phyloP scores from a whole-genome alignment of 495 filamentous ascomycete genomes.

The Hyaloscypha finlandica region DNA sequence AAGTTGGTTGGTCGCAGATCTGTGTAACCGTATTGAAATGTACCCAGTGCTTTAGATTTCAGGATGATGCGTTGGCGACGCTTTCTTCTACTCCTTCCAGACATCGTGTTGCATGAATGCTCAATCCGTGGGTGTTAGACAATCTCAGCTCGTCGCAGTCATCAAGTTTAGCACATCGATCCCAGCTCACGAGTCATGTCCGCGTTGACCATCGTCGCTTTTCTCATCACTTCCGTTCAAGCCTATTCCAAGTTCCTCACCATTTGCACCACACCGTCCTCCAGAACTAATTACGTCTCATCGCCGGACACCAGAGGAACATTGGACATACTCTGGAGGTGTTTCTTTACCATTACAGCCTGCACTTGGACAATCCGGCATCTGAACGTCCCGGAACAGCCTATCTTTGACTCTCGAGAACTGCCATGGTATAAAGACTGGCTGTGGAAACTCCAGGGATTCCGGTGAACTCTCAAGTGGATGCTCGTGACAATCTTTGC shows the following conservation, averaged over 20 bases:
- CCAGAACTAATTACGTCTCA: conserved; percentile 3
- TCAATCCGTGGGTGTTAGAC: no score
- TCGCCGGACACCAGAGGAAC: conserved; percentile 11
- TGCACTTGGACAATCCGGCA: conserved; percentile 38
- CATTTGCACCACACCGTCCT: neutral
- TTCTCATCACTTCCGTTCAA: no score
- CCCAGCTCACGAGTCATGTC: no score
- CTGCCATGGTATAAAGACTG: neutral
- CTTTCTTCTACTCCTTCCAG: no score
- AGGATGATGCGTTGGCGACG: no score
- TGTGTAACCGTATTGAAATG: no score
- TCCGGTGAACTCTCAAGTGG: conserved; percentile 22
- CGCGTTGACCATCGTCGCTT: no score
- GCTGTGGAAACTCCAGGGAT: neutral
- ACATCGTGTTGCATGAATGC: no score
- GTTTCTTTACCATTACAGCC: conserved; percentile 31
- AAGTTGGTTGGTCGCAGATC: no score
- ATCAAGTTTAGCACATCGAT: no score
- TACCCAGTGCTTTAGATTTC: no score
- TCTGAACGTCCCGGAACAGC: conserved; percentile 25
- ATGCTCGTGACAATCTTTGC: conserved; percentile 30
- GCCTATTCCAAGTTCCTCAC: neutral
- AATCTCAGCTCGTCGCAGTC: no score
- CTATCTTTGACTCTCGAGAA: neutral
- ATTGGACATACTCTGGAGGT: conserved; percentile 20